Evolutionary conservation across 176 grass and related monocot genomes (phyloP), one percentile per base, ranked within the genome.

Genomic region (Musa troglodytarum): DNA sequence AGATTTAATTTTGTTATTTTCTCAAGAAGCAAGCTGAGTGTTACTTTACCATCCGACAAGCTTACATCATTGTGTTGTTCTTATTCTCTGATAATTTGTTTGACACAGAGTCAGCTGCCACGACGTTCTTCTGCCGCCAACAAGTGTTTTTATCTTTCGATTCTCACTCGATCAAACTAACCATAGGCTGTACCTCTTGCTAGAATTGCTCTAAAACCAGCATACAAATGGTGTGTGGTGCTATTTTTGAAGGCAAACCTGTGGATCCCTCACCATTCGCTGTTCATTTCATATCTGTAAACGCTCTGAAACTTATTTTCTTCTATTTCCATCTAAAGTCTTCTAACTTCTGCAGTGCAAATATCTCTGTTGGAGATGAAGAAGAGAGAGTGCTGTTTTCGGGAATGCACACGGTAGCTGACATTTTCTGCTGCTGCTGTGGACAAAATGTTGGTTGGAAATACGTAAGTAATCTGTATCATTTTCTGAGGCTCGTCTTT

Each of bases 381-480:
- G 66, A 79, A 20, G 77, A 79, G 10, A 70, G 53, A 70, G 23
- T 61, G 77, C 12, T 79, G 66, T 66, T 79, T 53, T 79, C 77
- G 12, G 77, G 77, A 69, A 49, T 58, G 53, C 53, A 79, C 23
- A 70, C 65, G 16, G 77, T 79, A 15, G 65, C 65, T 49, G 77
- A 79, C 50, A 57, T 79, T 55, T 79, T 70, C 66, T 79, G 77
- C 16, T 79, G 77, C 53, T 70, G 28, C 16, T 79, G 77, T 61
- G 77, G 77, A 19, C 77, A 79, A 70, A 79, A 71, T 70, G 65
- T 79, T n/a, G 77, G 77, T 12, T 79, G 77, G 77, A 79, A 71
- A 79, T 79, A 79, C 9, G 77, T 79, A 69, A 55, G 76, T 9
- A 0, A 17, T 52, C 9, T 12, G 4, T 53, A 16, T 72, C 17